These are phyloP conservation scores for Colletotrichum eremochloae DNA, from an alignment of 2,329 filamentous ascomycete species.

Conservation along the genomic window DNA sequence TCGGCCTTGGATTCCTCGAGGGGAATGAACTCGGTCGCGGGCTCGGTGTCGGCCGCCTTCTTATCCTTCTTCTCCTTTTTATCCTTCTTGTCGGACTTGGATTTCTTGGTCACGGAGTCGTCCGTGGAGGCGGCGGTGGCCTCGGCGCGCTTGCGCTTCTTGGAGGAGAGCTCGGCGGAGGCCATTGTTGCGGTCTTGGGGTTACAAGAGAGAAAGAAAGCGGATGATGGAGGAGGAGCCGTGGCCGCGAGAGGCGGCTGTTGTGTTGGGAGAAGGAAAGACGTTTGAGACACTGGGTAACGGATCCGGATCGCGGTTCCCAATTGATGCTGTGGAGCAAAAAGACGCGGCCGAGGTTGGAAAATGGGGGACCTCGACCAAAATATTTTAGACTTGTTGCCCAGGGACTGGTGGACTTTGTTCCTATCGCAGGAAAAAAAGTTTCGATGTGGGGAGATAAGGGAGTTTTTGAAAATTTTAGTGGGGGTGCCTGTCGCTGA, in stretches of 20 bases:
- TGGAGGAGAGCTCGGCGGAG: conserved; percentile 41
- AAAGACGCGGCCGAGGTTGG: conserved; percentile 9
- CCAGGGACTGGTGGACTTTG: conserved; percentile 16
- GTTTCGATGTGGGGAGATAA: conserved; percentile 35
- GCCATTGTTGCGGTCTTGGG: conserved; percentile 17
- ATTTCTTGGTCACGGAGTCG: conserved; percentile 44
- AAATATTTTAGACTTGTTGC: conserved; percentile 21
- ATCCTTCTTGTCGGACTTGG: conserved; percentile 46
- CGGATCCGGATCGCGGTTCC: neutral
- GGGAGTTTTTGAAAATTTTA: conserved; percentile 13
- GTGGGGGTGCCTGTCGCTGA: conserved; percentile 2
- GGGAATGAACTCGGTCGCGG: conserved; percentile 33
- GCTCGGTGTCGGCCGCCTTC: conserved; percentile 35
- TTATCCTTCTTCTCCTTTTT: conserved; percentile 43
- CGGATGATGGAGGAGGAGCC: neutral
- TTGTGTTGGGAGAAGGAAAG: neutral
- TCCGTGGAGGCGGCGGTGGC: conserved; percentile 29
- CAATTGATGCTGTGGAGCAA: conserved; percentile 5
- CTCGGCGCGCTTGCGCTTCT: conserved; percentile 46
- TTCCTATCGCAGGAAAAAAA: conserved; percentile 28
- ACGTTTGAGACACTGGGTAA: neutral
- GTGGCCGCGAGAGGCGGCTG: neutral
- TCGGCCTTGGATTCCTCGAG: conserved; percentile 42
- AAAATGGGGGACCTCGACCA: neutral
- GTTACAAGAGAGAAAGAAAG: neutral